Conservation (phyloP, 192 early-diverging fungal species). For the Gaertneriomyces sp. region DNA sequence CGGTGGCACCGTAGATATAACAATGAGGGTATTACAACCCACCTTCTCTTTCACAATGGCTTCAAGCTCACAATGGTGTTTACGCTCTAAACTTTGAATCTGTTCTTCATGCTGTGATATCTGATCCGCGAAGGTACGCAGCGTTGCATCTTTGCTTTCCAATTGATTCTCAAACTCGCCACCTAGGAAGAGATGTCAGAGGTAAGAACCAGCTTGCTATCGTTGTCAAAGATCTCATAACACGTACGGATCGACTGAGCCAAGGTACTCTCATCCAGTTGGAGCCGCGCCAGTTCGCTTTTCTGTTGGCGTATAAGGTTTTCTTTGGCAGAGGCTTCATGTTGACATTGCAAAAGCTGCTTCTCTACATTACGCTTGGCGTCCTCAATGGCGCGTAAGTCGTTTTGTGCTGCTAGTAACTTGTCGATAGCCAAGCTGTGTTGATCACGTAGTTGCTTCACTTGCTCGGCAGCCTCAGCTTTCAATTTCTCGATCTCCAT, state of each 20-base stretch:
- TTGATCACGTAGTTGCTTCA: conserved; percentile 51
- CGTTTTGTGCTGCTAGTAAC: conserved; percentile 35
- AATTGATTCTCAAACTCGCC: conserved; percentile 35
- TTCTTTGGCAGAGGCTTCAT: conserved; percentile 40
- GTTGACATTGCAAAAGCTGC: conserved; percentile 41
- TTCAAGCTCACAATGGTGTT: conserved; percentile 27
- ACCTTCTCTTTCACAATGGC: conserved; percentile 47
- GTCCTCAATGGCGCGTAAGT: conserved; percentile 29
- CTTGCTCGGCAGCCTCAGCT: conserved; percentile 48
- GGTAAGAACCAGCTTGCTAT: neutral
- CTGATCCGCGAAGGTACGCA: conserved; percentile 27
- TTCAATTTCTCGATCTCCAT: conserved; percentile 50
- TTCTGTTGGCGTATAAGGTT: conserved; percentile 41
- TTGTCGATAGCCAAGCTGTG: conserved; percentile 53
- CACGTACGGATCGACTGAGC: conserved; percentile 30
- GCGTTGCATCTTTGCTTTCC: conserved; percentile 18
- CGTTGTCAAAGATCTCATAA: neutral
- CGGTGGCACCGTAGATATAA: neutral
- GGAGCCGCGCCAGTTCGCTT: conserved; percentile 41
- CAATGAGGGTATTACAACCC: conserved; percentile 7
- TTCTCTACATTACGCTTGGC: conserved; percentile 40
- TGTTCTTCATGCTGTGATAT: conserved; percentile 22
- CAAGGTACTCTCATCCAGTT: conserved; percentile 43
- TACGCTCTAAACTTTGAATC: conserved; percentile 12
- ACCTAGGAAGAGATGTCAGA: conserved; percentile 17